phyloP scores from a whole-genome alignment of 768 basidiomycete species.

The Boletus vinaceobasis region DNA sequence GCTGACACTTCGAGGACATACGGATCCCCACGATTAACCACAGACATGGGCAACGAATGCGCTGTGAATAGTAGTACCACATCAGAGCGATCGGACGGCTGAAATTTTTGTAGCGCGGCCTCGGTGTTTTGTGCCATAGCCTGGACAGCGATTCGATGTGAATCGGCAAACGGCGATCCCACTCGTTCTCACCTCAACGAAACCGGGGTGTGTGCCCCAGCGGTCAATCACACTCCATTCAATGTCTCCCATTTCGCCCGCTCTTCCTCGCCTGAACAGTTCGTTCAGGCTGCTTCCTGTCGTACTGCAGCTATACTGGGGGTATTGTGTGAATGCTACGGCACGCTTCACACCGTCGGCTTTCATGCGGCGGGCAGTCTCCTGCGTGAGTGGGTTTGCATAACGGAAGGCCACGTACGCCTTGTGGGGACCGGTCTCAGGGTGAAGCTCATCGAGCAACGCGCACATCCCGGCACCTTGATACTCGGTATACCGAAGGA shows the following conservation, averaged over 20 bases:
- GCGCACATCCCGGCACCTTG: slow-evolving; percentile 90
- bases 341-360: slow-evolving; percentile 89
- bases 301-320: slow-evolving; percentile 97
- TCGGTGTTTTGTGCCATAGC: slow-evolving; percentile 89
- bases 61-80: slow-evolving; percentile 92
- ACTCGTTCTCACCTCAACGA: slow-evolving; percentile 73
- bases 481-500: slow-evolving; percentile 80
- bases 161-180: neutral
- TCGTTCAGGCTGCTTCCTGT: slow-evolving; percentile 98
- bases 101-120: slow-evolving; percentile 74
- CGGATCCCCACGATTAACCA: slow-evolving; percentile 98
- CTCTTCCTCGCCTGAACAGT: slow-evolving; percentile 63
- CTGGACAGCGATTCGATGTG: slow-evolving; percentile 38
- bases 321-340: slow-evolving; percentile 96
- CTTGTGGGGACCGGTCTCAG: slow-evolving; percentile 92
- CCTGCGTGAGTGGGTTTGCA: slow-evolving; percentile 82
- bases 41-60: slow-evolving; percentile 96
- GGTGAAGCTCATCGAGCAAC: slow-evolving; percentile 92
- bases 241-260: slow-evolving; percentile 62
- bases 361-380: slow-evolving; percentile 79
- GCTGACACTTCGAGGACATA: slow-evolving; percentile 95
- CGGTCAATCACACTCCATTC: slow-evolving; percentile 98
- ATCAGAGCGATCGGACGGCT: slow-evolving; percentile 63
- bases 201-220: slow-evolving; percentile 94
- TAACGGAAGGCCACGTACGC: slow-evolving; percentile 95